Evolutionary conservation across 2,329 filamentous ascomycete genomes (phyloP), one percentile per base, ranked within the genome.

Genomic region (Pseudocercospora crystallina): DNA sequence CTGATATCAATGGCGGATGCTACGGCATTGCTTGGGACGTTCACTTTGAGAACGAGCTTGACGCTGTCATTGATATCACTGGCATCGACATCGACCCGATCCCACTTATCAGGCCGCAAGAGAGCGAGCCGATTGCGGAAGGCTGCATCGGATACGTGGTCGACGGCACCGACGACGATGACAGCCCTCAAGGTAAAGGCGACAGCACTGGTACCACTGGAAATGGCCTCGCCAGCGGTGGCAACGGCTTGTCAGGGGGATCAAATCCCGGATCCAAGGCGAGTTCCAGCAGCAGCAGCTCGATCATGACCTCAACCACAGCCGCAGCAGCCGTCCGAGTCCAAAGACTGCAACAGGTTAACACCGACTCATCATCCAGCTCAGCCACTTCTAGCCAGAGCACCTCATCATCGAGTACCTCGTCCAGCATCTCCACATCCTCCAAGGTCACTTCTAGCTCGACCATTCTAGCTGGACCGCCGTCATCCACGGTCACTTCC

Each of bases 21-120:
- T 53, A 53, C 35, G 49, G 49, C 14, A 34, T 53, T 29, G 49
- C 49, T 12, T 53, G 44, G 44, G 30, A 48, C 8, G 37, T 53
- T 29, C 38, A 43, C 30, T 53, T 53, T 39, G 34, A 48, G 34
- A 53, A 53, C 12, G 31, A 32, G 5, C 37, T 53, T 13, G 10
- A 50, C 5, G 45, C 36, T 9, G 30, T 48, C 38, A 17, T 43
- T 11, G 15, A 34, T 10, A 17, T 30, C 11, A 38, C 34, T 32
- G 49, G n/a, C 15, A 29, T 47, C 26, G 37, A 38, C 33, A 39
- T 39, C 13, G 33, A 34, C 15, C 15, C 20, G 10, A 39, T 15
- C 7, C 15, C 41, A 10, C 32, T 48, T 5, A 44, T 53, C 31
- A 15, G 34, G 11, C 33, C 39, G 8, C 35, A 42, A 14, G 34